A percentile compares a stretch with the other conserved stretches of the same genome.
phyloP scores from a whole-genome alignment of 225 moss, liverwort and hornwort species.

The Thuidium tamariscinum region DNA sequence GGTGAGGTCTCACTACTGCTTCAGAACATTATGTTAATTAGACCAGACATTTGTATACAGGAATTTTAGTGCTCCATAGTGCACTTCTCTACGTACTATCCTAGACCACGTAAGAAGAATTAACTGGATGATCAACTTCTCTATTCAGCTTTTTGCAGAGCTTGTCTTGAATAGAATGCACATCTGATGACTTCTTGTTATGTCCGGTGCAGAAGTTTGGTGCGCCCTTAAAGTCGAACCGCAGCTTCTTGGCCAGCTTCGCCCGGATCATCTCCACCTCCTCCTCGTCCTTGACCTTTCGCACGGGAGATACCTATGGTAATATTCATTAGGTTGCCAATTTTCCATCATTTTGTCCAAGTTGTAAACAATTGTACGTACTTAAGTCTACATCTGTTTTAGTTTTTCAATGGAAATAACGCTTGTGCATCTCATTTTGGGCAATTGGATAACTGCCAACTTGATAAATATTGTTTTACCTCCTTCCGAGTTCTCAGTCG shows the following conservation, averaged over 20 bases:
- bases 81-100: background rate
- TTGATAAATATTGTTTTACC: background rate
- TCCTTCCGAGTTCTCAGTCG: constrained; percentile 10
- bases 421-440: background rate
- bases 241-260: constrained; percentile 20
- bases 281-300: constrained; percentile 1
- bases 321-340: background rate
- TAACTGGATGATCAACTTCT: background rate
- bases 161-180: constrained; percentile 6
- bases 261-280: constrained; percentile 6
- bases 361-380: background rate
- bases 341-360: background rate
- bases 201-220: background rate
- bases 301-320: background rate
- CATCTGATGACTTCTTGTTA: background rate
- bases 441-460: background rate
- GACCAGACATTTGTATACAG: background rate
- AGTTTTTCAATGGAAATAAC: background rate
- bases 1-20: background rate
- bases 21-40: background rate
- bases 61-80: background rate
- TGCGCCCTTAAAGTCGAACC: background rate
- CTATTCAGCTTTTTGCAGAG: constrained; percentile 10
- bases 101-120: background rate
- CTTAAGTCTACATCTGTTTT: background rate